Evolutionary conservation across 495 filamentous ascomycete genomes (phyloP), one percentile per base, ranked within the genome.

Genomic region (Pyronema domesticum): DNA sequence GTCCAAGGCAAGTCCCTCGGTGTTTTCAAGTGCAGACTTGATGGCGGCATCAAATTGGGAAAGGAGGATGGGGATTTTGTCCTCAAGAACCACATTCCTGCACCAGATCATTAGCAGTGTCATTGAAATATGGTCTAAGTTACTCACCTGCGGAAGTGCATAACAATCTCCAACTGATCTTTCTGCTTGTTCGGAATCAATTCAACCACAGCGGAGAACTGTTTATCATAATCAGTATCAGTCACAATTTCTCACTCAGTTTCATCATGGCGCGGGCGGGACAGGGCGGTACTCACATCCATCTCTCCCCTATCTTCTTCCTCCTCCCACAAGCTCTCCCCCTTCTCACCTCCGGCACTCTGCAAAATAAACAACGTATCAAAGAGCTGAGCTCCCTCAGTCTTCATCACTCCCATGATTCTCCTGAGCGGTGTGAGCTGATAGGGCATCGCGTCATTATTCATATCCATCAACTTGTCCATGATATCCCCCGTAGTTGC

Each of bases 331-430:
- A 89, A 65, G 0, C 61, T 56, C 6, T 66, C 18, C 8, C 1
- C 6, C 7, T 36, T 46, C 6, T 45, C 14, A 58, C 85, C 76
- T 23, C 54, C 50, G 0, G 71, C 66, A 23, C 77, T 74, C 56
- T 93, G 86, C 45, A 89, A 68, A 53, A 93, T 73, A 51, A 93
- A 70, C 52, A 91, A 67, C 10, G 81, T 84, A 67, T 91, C 83
- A 63, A 91, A 89, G 35, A 91, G 71, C 17, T 64, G 67, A 42
- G 68, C 66, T 6, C 69, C 59, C 7, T 71, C 65, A 15, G 57
- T 62, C 15, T 60, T 67, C 44, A 72, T 58, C 17, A 68, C 60
- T 4, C 70, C 67, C 60, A 82, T 79, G 42, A 83, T 76, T 0
- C 70, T 74, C 37, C 84, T 74, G 19, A 93, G 67, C 13, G 83